These are phyloP conservation scores for Cladophialophora chaetospira DNA, from an alignment of 2,329 filamentous ascomycete genomes.

Conservation along the genomic window DNA sequence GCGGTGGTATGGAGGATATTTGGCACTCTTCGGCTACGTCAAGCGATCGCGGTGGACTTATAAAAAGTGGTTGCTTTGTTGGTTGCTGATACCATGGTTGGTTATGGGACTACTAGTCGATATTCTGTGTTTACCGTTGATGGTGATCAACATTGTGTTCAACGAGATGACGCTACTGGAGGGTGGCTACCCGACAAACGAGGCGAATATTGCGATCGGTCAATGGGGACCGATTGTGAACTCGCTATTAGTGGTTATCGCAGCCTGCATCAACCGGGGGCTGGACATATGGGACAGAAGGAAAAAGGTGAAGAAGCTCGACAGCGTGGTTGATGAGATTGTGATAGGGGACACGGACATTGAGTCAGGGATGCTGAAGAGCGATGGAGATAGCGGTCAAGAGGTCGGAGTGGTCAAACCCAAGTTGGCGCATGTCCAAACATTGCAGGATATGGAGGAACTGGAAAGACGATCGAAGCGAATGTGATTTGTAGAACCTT, in stretches of 20 bases:
- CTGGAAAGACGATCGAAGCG: slow-evolving; percentile 10
- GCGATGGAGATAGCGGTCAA: slow-evolving; percentile 7
- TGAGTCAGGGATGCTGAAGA: slow-evolving; percentile 4
- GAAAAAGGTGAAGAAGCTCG: slow-evolving; percentile 19
- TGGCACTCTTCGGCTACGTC: slow-evolving; percentile 32
- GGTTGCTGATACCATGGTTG: slow-evolving; percentile 29
- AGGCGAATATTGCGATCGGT: slow-evolving; percentile 33
- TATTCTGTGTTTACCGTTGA: slow-evolving; percentile 31
- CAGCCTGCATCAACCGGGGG: slow-evolving; percentile 30
- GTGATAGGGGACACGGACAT: slow-evolving; percentile 2
- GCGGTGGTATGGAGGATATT: slow-evolving; percentile 35
- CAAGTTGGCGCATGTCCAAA: slow-evolving; percentile 26
- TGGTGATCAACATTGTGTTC: slow-evolving; percentile 34
- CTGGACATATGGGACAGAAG: slow-evolving; percentile 21
- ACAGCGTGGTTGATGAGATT: not conserved
- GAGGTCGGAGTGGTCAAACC: slow-evolving; percentile 25
- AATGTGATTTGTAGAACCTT: not conserved
- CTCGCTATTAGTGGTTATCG: slow-evolving; percentile 33
- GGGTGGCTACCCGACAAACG: slow-evolving; percentile 31
- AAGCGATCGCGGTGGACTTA: slow-evolving; percentile 16
- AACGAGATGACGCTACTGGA: slow-evolving; percentile 34
- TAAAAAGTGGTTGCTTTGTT: slow-evolving; percentile 16
- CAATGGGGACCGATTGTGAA: slow-evolving; percentile 35
- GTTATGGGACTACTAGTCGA: slow-evolving; percentile 34
- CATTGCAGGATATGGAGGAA: slow-evolving; percentile 25